Evolutionary conservation across 2,329 filamentous ascomycete species (phyloP).

Genomic region (Xylariaceae sp.): DNA sequence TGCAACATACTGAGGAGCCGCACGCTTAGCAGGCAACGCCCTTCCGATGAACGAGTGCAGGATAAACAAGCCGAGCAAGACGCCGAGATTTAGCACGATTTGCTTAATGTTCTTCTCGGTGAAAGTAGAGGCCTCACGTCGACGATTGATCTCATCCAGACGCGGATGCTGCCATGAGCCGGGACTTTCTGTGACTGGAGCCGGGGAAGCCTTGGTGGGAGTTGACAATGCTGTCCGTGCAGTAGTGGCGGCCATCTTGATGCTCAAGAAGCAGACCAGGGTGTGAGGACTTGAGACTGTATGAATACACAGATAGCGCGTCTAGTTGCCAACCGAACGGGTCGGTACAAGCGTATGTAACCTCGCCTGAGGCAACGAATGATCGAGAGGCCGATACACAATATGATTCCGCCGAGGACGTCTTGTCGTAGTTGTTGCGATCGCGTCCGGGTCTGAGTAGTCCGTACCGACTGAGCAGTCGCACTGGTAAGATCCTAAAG

Average conservation of each 20-base stretch:
- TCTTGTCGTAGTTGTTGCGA: neutral
- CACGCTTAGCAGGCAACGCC: constrained; percentile 22
- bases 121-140: constrained; percentile 75
- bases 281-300: neutral
- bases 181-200: constrained; percentile 47
- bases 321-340: neutral
- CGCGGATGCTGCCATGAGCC: constrained; percentile 90
- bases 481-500: constrained; percentile 18
- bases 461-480: neutral
- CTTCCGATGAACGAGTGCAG: constrained; percentile 18
- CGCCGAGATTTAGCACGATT: constrained; percentile 61
- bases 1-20: constrained; percentile 24
- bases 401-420: neutral
- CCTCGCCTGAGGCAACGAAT: neutral
- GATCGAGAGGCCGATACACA: neutral
- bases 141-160: constrained; percentile 76
- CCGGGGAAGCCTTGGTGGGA: constrained; percentile 31
- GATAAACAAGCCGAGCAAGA: constrained; percentile 28
- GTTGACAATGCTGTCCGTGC: constrained; percentile 38
- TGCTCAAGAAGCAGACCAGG: neutral
- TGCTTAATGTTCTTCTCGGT: constrained; percentile 68
- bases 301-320: neutral
- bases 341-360: no score
- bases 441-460: no score
- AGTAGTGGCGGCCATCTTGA: constrained; percentile 31